These are phyloP conservation scores for Trichophyton benhamiae DNA, from an alignment of 2,329 filamentous ascomycete species.

Conservation along the genomic window DNA sequence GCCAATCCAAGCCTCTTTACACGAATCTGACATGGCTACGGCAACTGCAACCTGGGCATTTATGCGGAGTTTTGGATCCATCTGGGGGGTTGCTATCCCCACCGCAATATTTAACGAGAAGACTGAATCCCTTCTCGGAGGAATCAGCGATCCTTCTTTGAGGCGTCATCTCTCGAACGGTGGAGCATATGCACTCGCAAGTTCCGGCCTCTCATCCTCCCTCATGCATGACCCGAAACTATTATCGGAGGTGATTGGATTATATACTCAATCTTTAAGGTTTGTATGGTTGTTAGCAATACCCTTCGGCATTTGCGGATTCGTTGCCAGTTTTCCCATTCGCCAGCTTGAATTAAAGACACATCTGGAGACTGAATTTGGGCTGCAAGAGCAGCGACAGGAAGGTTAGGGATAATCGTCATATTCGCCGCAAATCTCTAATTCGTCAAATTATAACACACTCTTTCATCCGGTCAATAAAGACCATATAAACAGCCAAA, in stretches of 20 bases:
- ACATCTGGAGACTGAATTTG: neutral
- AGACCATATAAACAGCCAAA: no score
- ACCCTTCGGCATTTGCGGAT: neutral
- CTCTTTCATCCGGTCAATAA: no score
- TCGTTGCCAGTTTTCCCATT: neutral
- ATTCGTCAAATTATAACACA: no score
- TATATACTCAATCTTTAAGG: neutral
- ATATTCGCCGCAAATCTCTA: no score
- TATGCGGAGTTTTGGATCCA: slow-evolving; percentile 20
- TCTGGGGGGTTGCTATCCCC: slow-evolving; percentile 24
- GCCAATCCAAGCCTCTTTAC: slow-evolving; percentile 15
- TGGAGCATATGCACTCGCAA: neutral
- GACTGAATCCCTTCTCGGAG: slow-evolving; percentile 3
- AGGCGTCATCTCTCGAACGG: neutral
- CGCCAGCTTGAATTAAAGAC: neutral
- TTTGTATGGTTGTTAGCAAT: neutral
- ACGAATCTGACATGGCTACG: slow-evolving; percentile 19
- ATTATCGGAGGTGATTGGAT: neutral
- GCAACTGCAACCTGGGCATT: slow-evolving; percentile 22
- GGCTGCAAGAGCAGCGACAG: neutral
- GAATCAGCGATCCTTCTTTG: neutral
- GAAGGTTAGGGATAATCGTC: no score
- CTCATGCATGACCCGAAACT: neutral
- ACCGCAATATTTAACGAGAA: slow-evolving; percentile 23
- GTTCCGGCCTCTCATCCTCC: neutral